These are phyloP conservation scores for Aureobasidium vineae DNA, from an alignment of 2,329 filamentous ascomycete species.

Conservation along the genomic window DNA sequence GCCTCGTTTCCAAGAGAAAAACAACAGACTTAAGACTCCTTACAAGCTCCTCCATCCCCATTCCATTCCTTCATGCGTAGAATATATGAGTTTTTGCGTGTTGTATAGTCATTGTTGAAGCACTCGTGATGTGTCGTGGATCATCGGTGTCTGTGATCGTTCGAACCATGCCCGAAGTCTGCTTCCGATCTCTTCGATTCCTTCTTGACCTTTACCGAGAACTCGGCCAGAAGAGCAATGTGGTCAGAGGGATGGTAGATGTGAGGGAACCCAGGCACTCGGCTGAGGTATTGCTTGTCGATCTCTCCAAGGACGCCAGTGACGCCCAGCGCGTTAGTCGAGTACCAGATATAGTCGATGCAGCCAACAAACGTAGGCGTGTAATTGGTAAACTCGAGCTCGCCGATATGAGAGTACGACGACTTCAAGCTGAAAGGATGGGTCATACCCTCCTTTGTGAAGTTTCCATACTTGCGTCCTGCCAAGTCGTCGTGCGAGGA, in stretches of 20 bases:
- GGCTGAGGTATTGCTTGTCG: slow-evolving; percentile 78
- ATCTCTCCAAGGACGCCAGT: slow-evolving; percentile 81
- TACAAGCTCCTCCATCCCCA: slow-evolving; percentile 20
- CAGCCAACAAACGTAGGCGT: slow-evolving; percentile 89
- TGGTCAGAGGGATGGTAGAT: slow-evolving; percentile 95
- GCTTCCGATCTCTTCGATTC: slow-evolving; percentile 50
- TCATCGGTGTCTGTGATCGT: slow-evolving; percentile 21
- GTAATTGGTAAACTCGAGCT: slow-evolving; percentile 94
- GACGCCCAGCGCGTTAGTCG: slow-evolving; percentile 82
- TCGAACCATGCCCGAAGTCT: slow-evolving; percentile 36
- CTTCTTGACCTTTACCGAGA: slow-evolving; percentile 83
- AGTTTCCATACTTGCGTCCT: slow-evolving; percentile 83
- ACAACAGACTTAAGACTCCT: slow-evolving; percentile 22
- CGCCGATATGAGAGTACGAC: slow-evolving; percentile 78
- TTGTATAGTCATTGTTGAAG: slow-evolving; percentile 5
- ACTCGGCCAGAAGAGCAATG: slow-evolving; percentile 83
- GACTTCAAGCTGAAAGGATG: slow-evolving; percentile 95
- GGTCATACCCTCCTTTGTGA: slow-evolving; percentile 86
- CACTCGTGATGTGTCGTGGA: not conserved
- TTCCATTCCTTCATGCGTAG: slow-evolving; percentile 8
- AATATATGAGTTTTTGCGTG: slow-evolving; percentile 20
- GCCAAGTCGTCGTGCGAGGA: slow-evolving; percentile 78
- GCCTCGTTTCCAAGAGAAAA: slow-evolving; percentile 24
- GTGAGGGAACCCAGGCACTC: slow-evolving; percentile 87
- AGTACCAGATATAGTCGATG: slow-evolving; percentile 98